These are phyloP conservation scores for Peniophora sp. DNA, from an alignment of 1,284 basidiomycete species.

Conservation along the genomic window DNA sequence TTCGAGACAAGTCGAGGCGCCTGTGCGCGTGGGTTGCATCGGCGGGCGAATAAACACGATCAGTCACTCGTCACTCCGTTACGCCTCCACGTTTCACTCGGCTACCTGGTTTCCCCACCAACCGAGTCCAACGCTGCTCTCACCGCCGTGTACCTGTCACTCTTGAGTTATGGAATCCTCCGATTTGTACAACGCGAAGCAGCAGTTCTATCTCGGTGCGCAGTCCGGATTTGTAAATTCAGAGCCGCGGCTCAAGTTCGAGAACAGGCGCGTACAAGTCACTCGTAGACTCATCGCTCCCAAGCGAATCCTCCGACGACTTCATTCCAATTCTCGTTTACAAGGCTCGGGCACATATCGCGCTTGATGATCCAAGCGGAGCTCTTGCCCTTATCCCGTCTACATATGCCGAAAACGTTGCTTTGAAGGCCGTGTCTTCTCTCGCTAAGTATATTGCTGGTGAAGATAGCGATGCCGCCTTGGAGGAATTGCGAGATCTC, in stretches of 20 bases:
- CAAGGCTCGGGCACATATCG: conserved; percentile 79
- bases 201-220: conserved; percentile 76
- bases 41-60: too few relatives aligned
- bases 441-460: conserved; percentile 60
- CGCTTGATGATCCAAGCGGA: conserved; percentile 54
- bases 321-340: conserved; percentile 66
- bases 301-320: conserved; percentile 56
- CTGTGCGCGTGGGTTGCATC: too few relatives aligned
- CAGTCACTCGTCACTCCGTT: too few relatives aligned
- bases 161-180: conserved; percentile 60
- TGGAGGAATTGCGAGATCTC: conserved; percentile 81
- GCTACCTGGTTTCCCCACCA: background rate
- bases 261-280: conserved; percentile 58
- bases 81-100: background rate
- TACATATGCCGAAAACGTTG: conserved; percentile 50
- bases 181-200: conserved; percentile 77
- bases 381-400: conserved; percentile 48
- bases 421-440: conserved; percentile 63
- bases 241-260: too few relatives aligned
- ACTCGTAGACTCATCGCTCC: conserved; percentile 43
- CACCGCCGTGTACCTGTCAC: background rate
- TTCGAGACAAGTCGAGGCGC: too few relatives aligned
- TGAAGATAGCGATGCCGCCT: conserved; percentile 44
- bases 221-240: background rate
- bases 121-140: background rate